phyloP scores from a whole-genome alignment of 495 filamentous ascomycete genomes.

The Hypoxylon fragiforme region DNA sequence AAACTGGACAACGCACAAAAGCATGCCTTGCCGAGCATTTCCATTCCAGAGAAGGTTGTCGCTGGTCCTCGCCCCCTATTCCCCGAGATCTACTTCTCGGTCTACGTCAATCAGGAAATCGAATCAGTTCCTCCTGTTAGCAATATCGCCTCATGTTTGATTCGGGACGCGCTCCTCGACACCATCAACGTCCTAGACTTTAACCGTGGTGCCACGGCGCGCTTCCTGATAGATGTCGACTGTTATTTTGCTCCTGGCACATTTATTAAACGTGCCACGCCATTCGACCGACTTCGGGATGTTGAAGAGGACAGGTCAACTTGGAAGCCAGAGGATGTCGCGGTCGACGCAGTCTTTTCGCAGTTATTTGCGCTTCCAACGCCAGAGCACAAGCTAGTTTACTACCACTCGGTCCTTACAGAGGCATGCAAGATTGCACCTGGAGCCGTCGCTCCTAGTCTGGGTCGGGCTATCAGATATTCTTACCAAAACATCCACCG shows the following conservation, averaged over 20 bases:
- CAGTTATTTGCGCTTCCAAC: conserved; percentile 86
- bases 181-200: conserved; percentile 93
- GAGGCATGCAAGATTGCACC: conserved; percentile 95
- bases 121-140: conserved; percentile 84
- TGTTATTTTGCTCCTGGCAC: conserved; percentile 87
- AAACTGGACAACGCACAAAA: conserved; percentile 65
- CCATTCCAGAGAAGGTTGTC: conserved; percentile 71
- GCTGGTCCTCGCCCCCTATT: conserved; percentile 76
- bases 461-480: conserved; percentile 91
- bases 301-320: conserved; percentile 68
- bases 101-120: conserved; percentile 84
- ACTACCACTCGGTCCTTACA: conserved; percentile 92
- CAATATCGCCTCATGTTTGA: conserved; percentile 74
- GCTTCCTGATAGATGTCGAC: conserved; percentile 89
- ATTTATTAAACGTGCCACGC: conserved; percentile 90
- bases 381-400: conserved; percentile 91
- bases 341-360: conserved; percentile 94
- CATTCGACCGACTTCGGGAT: conserved; percentile 85
- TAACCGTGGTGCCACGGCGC: conserved; percentile 84
- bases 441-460: conserved; percentile 90
- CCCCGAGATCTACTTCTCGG: conserved; percentile 91
- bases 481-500: conserved; percentile 77
- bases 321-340: conserved; percentile 98
- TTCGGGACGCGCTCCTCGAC: conserved; percentile 85
- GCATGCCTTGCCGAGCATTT: conserved; percentile 73